Evolutionary conservation across 331 rosid species (phyloP).

Genomic region (Malus hybrid): DNA sequence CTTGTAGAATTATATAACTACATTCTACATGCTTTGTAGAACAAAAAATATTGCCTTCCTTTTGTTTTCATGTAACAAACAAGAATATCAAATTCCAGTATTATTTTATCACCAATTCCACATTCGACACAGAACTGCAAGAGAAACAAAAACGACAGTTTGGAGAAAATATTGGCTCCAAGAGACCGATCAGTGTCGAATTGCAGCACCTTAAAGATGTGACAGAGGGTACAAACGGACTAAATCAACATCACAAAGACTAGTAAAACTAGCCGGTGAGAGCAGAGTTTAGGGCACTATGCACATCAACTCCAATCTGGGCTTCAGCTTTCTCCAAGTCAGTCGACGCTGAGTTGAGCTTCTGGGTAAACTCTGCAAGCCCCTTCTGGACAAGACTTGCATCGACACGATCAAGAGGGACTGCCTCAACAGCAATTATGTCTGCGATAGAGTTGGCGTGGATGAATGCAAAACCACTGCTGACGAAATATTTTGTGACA

Average conservation of each 20-base stretch:
- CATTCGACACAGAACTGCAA: constrained; percentile 37
- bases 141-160: constrained; percentile 19
- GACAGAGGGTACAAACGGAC: constrained; percentile 6
- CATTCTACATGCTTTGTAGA: too few relatives aligned
- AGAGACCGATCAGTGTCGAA: constrained; percentile 29
- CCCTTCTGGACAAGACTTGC: constrained; percentile 84
- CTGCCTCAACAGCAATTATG: constrained; percentile 85
- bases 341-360: constrained; percentile 81
- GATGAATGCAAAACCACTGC: constrained; percentile 91
- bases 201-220: constrained; percentile 15
- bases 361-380: constrained; percentile 89
- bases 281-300: constrained; percentile 73
- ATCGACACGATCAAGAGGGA: constrained; percentile 69
- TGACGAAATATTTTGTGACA: constrained; percentile 65
- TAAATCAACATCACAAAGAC: constrained; percentile 8
- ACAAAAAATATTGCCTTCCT: too few relatives aligned
- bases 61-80: background rate
- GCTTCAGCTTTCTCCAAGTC: constrained; percentile 99
- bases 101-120: constrained; percentile 40
- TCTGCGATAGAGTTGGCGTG: constrained; percentile 88
- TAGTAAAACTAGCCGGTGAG: constrained; percentile 52
- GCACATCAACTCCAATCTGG: constrained; percentile 93
- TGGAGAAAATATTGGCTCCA: constrained; percentile 31
- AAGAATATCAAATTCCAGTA: constrained; percentile 28
- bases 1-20: background rate